Base-by-base conservation (phyloP, 805 yeast genomes). In the Saccharomycopsis sp. region DNA sequence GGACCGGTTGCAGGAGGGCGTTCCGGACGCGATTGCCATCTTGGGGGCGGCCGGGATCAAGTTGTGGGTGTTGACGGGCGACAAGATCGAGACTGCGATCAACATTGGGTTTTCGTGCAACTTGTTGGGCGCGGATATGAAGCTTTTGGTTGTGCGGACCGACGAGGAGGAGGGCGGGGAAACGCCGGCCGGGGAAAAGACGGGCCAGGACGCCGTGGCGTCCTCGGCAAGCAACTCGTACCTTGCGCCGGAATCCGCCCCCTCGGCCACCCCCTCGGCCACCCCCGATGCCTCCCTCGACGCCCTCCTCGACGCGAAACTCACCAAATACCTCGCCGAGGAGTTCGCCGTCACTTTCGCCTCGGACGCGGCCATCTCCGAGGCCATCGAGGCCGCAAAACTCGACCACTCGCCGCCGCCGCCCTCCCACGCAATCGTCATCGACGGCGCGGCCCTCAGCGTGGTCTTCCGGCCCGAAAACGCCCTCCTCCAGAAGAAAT, bases 41-140 rank as follows among this genome's bases (percentile, higher is more conserved):
- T 74, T 87, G 54, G 81, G 83, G 3, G 73, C 78, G 52, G 92
- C 91, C 0, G 94, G 94, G 53, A 83, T 87, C 65, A 87, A 87
- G 68, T 73, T 87, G 53, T 87, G 94, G 94, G 91, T 87, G 55
- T 75, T 87, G 34, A 87, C 94, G 8, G 94, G 94, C 62, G 94
- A 87, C 70, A 82, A 84, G 68, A 82, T 87, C 54, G 94, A 87
- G 70, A 87, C 94, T 8, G 94, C 94, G 2, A 87, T 87, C 67
- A 85, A 86, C 67, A 87, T 87, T 69, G 94, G 92, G 1, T 87
- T 84, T 66, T 83, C 89, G 15, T 87, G 92, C 71, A 85, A 87
- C 62, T 74, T 87, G 64, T 73, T 87, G 54, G 82, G 81, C 53
- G 82, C 77, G 57, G 82, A 78, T 50, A 86, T 88, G 92, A 81